These are phyloP conservation scores for Oenanthe sinensis DNA, from an alignment of 129 eudicot genomes.

Conservation along the genomic window DNA sequence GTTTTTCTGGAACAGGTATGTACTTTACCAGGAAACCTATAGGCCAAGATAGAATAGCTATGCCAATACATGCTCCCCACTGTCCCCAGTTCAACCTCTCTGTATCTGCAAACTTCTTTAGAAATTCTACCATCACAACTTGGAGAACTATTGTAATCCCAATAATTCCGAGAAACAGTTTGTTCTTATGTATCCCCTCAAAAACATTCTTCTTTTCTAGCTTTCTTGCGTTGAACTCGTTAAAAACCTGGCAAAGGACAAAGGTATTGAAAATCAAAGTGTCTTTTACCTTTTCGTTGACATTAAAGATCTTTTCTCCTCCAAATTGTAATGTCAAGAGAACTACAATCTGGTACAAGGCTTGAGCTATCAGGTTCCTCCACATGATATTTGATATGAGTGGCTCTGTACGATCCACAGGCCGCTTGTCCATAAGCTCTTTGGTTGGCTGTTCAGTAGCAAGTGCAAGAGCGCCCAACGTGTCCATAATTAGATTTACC, in stretches of 20 bases:
- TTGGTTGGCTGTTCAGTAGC: conserved; percentile 9
- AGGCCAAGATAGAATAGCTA: conserved; percentile 35
- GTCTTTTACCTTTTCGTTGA: background rate
- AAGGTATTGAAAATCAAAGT: conserved; percentile 45
- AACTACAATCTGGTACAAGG: conserved; percentile 32
- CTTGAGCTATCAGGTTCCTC: no score
- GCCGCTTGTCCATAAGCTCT: background rate
- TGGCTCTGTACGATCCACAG: conserved; percentile 24
- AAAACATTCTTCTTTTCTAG: conserved; percentile 4
- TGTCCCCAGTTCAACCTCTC: conserved; percentile 39
- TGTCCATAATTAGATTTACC: no score
- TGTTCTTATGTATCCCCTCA: no score
- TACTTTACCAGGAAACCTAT: conserved; percentile 39
- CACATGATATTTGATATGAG: no score
- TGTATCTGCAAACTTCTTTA: conserved; percentile 4
- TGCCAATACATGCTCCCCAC: conserved; percentile 44
- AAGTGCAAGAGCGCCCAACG: conserved; percentile 28
- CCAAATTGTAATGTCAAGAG: conserved; percentile 37
- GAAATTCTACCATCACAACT: no score
- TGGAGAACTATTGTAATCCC: no score
- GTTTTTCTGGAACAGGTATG: conserved; percentile 37
- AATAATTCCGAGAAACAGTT: no score
- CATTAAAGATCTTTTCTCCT: conserved; percentile 28
- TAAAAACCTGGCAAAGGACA: conserved; percentile 51
- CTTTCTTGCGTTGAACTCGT: conserved; percentile 45